phyloP scores from a whole-genome alignment of 495 filamentous ascomycete genomes.

The Podospora conica region DNA sequence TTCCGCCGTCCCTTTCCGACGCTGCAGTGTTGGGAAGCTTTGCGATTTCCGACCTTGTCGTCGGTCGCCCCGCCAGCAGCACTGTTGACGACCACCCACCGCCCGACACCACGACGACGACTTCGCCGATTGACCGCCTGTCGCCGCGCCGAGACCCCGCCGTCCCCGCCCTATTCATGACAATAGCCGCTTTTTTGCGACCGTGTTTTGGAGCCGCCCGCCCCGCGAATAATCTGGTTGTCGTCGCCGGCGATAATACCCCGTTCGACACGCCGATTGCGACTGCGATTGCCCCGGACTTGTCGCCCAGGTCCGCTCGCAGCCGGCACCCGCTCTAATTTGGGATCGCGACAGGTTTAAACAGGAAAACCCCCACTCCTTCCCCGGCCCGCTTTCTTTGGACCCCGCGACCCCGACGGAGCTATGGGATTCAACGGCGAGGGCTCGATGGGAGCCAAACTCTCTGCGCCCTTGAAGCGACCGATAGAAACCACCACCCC shows the following conservation, averaged over 20 bases:
- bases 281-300: not conserved
- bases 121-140: not conserved
- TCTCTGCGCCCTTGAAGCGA: conserved; percentile 32
- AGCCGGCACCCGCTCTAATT: not conserved
- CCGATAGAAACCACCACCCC: conserved; percentile 31
- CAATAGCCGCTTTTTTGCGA: not conserved
- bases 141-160: not conserved
- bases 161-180: not conserved
- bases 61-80: not conserved
- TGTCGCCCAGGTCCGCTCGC: not conserved
- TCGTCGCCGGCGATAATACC: not conserved
- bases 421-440: conserved; percentile 36
- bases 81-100: not conserved
- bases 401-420: conserved; percentile 1
- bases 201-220: not conserved
- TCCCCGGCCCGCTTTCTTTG: not conserved
- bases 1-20: not conserved
- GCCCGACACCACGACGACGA: not conserved
- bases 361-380: not conserved
- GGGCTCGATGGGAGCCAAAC: conserved; percentile 17
- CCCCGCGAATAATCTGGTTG: not conserved
- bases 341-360: not conserved
- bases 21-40: not conserved
- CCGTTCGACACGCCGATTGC: not conserved
- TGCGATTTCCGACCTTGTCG: not conserved